Conservation (phyloP, 495 filamentous ascomycete species). For the Cryomyces antarcticus region DNA sequence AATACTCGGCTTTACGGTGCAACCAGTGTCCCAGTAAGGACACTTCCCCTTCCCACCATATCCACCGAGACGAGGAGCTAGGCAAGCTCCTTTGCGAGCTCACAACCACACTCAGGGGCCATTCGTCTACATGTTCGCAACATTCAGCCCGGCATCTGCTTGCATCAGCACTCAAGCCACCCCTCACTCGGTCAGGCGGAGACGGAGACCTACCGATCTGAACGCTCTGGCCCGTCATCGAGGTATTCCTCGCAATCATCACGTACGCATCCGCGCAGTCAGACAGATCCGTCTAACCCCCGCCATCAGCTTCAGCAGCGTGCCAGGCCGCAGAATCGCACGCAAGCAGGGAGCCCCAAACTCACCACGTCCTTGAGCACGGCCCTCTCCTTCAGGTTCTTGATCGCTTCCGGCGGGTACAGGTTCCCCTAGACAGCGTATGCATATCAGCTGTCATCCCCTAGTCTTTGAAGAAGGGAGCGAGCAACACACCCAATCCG, state of each 20-base stretch:
- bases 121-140: slow-evolving; percentile 1
- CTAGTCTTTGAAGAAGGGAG: neutral
- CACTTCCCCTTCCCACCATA: too few species aligned
- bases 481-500: slow-evolving; percentile 41
- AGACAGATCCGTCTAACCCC: slow-evolving; percentile 12
- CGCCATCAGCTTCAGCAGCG: neutral
- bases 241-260: slow-evolving; percentile 20
- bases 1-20: too few species aligned
- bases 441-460: neutral
- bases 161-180: neutral
- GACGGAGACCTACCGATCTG: slow-evolving; percentile 13
- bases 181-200: neutral
- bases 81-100: too few species aligned
- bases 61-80: too few species aligned
- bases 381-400: slow-evolving; percentile 13
- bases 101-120: too few species aligned
- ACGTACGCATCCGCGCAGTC: slow-evolving; percentile 22
- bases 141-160: slow-evolving; percentile 4
- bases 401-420: slow-evolving; percentile 12
- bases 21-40: too few species aligned
- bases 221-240: slow-evolving; percentile 20
- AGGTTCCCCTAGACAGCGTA: slow-evolving; percentile 8
- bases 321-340: too few species aligned
- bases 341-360: neutral
- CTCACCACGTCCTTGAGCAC: slow-evolving; percentile 16